These are phyloP conservation scores for Cladorrhinum sp. DNA, from an alignment of 2,329 filamentous ascomycete species.

Conservation along the genomic window DNA sequence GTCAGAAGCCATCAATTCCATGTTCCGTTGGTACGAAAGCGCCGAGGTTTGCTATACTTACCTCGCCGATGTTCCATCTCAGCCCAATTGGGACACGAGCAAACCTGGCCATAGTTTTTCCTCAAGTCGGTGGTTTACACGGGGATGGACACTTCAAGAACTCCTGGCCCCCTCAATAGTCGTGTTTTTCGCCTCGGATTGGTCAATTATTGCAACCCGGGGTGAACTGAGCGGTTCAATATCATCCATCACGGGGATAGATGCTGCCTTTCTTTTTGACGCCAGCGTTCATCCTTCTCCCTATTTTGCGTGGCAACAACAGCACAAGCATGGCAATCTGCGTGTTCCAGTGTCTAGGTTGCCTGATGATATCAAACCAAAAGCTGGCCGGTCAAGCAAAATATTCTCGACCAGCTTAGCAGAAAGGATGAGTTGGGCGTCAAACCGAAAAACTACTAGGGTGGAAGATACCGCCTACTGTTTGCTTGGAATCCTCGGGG, in stretches of 20 bases:
- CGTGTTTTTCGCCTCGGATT: background rate
- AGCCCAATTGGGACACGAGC: background rate
- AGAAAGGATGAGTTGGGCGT: background rate
- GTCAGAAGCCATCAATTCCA: conserved; percentile 6
- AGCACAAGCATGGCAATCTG: too few relatives aligned
- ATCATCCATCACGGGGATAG: background rate
- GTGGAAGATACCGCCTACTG: background rate
- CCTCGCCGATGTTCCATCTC: background rate
- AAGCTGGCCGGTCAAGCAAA: background rate
- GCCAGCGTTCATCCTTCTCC: too few relatives aligned
- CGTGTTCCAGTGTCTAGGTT: too few relatives aligned
- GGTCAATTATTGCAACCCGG: background rate
- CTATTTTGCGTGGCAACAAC: too few relatives aligned
- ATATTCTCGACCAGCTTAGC: background rate
- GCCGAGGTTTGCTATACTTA: background rate
- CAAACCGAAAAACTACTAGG: background rate
- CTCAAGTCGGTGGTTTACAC: background rate
- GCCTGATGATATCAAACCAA: too few relatives aligned
- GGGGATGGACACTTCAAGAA: conserved; percentile 4
- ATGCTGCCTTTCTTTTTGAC: background rate
- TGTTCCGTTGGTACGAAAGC: conserved; percentile 2
- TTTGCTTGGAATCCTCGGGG: background rate
- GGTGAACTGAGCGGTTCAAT: background rate
- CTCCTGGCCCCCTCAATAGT: background rate
- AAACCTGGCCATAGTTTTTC: background rate